Evolutionary conservation across 768 basidiomycete genomes (phyloP), one percentile per base, ranked within the genome.

Genomic region (Filobasidium wieringae): DNA sequence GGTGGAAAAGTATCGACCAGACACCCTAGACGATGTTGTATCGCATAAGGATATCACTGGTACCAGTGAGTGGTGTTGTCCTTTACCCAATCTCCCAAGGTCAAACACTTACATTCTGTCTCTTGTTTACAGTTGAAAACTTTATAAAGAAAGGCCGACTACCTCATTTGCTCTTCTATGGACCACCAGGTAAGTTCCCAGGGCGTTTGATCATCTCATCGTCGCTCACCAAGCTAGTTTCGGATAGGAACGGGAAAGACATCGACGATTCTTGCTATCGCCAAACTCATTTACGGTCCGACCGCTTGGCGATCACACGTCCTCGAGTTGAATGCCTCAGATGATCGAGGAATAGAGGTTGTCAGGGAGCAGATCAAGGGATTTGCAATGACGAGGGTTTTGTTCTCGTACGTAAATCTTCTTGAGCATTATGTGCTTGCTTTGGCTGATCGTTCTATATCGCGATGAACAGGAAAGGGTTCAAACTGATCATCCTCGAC

Each of bases 351-450:
- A 31, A 99, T 99, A 60, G 95, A 99, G 60, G 92, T 96, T 41
- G 95, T 99, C 17, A 83, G 95, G 51, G 95, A 97, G 74, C 92
- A 96, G 78, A 92, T 99, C 73, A 99, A 97, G 72, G 90, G 89
- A 69, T 99, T 97, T 66, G 91, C 95, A 1, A 89, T 92, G 76
- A 96, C 92, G 14, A 82, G 90, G 52, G 95, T 90, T 9, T 75
- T 96, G 6, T 77, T 76, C 69, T 72, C 72, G 77, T 74, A 53
- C 40, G 75, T 57, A 1, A 1, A 7, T 14, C 7, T 47, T 14
- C 12, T 7, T 15, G 52, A 15, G 15, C 7, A 34, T 53, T n/a
- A 17, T 26, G 39, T 17, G n/a, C n/a, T 9, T 7, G 41, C 41
- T 7, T 7, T 9, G 27, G 31, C 50, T 56, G 40, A 27, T 24